Percentiles rank a stretch among this genome's conserved stretches.
These are phyloP conservation scores for Antitrichia curtipendula DNA, from an alignment of 225 moss, liverwort and hornwort species.

Conservation along the genomic window DNA sequence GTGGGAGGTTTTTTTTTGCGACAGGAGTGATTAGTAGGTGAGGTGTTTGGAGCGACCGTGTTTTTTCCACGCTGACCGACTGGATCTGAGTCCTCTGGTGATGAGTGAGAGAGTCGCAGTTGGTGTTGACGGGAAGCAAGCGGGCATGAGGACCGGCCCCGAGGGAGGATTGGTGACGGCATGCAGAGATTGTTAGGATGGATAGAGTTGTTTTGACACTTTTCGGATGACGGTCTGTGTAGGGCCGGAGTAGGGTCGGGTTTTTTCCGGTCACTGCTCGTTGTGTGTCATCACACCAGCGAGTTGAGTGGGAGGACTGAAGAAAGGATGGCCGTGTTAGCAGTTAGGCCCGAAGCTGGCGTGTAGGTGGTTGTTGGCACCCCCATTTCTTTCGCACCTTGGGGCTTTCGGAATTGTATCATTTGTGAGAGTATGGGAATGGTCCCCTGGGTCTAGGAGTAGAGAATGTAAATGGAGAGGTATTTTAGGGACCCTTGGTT, in stretches of 20 bases:
- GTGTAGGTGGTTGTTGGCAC: background rate
- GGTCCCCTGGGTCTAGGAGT: background rate
- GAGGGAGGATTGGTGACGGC: background rate
- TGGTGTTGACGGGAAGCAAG: background rate
- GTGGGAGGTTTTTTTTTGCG: background rate
- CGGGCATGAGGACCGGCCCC: background rate
- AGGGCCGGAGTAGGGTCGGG: background rate
- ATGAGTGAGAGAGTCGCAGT: background rate
- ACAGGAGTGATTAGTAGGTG: background rate
- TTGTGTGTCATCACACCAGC: background rate
- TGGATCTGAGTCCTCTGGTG: background rate
- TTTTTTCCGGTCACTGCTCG: background rate
- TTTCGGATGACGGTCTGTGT: background rate
- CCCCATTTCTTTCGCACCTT: background rate
- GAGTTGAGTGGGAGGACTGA: background rate
- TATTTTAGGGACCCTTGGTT: background rate
- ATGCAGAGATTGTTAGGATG: background rate
- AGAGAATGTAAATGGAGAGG: background rate
- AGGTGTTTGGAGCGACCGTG: background rate
- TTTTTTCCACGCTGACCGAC: background rate
- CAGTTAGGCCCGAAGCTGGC: background rate
- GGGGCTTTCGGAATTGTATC: slow-evolving; percentile 3
- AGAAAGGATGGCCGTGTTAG: background rate
- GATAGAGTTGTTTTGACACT: background rate
- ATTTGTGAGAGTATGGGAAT: slow-evolving; percentile 4